Evolutionary conservation across 139 green algal species (phyloP).

Genomic region (Picochlorum sp.): DNA sequence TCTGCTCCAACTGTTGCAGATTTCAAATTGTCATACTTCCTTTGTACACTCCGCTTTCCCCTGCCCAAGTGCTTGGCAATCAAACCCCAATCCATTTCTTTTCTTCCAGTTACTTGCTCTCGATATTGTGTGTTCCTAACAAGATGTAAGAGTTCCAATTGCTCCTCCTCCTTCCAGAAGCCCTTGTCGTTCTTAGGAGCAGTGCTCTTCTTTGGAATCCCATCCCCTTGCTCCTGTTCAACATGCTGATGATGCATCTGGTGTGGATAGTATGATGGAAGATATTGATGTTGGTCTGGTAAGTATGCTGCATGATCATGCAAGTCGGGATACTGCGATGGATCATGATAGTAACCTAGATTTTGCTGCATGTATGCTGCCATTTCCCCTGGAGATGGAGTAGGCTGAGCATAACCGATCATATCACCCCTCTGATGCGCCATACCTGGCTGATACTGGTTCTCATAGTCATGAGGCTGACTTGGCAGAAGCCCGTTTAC

Average conservation of each 20-base stretch:
- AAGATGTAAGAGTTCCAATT: conserved; percentile 27
- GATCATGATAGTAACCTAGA: not conserved
- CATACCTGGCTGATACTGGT: not conserved
- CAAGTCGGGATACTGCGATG: no score
- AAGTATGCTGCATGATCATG: no score
- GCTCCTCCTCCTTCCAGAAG: conserved; percentile 31
- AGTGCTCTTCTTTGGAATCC: no score
- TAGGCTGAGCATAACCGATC: conserved; percentile 1
- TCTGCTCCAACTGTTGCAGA: conserved; percentile 4
- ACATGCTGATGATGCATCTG: no score
- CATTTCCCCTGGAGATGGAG: not conserved
- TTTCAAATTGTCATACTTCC: conserved; percentile 39
- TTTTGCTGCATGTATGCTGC: not conserved
- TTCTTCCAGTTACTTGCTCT: conserved; percentile 13
- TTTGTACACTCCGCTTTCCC: conserved; percentile 28
- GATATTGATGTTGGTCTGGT: no score
- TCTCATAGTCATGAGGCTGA: not conserved
- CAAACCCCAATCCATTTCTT: conserved; percentile 29
- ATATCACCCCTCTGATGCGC: not conserved
- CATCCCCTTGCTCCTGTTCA: no score
- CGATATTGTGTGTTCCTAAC: conserved; percentile 12
- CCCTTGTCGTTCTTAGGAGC: conserved; percentile 22
- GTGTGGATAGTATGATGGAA: no score
- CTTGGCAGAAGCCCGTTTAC: not conserved
- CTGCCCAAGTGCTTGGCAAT: conserved; percentile 33